phyloP scores from a whole-genome alignment of 495 filamentous ascomycete species.

The Penicillium dipodomyicola region DNA sequence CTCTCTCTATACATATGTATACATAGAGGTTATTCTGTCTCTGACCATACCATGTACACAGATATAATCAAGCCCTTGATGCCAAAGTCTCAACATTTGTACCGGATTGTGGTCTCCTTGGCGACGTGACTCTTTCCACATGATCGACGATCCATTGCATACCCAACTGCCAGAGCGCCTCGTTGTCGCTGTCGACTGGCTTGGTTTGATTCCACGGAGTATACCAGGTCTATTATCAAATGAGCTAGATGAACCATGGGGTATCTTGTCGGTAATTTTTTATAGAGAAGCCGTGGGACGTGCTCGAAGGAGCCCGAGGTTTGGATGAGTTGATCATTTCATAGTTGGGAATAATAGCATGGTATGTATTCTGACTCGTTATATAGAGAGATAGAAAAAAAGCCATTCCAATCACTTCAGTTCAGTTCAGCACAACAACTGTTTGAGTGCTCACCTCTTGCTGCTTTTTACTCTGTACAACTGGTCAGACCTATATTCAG shows the following conservation, averaged over 20 bases:
- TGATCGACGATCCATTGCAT: slow-evolving; percentile 30
- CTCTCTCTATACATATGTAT: not conserved
- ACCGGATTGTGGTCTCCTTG: slow-evolving; percentile 26
- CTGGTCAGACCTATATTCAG: not conserved
- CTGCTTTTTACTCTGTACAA: not conserved
- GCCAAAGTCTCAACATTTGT: not conserved
- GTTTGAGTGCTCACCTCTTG: not conserved
- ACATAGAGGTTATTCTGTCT: not conserved
- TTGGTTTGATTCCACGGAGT: not conserved
- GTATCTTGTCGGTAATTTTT: not conserved
- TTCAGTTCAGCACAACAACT: not conserved
- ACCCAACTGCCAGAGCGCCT: slow-evolving; percentile 22
- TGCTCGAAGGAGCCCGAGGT: not conserved
- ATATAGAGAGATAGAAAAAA: not conserved
- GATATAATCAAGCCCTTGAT: not conserved
- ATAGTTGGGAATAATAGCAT: not conserved
- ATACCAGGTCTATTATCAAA: not conserved
- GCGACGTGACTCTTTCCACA: slow-evolving; percentile 18
- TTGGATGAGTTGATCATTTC: not conserved
- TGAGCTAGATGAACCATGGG: not conserved
- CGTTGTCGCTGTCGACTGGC: not conserved
- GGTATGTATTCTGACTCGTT: not conserved
- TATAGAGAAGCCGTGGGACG: not conserved
- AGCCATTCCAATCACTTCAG: not conserved
- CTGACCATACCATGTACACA: not conserved